These are phyloP conservation scores for Cladosporium cucumerinum DNA, from an alignment of 2,329 filamentous ascomycete species.

Conservation along the genomic window DNA sequence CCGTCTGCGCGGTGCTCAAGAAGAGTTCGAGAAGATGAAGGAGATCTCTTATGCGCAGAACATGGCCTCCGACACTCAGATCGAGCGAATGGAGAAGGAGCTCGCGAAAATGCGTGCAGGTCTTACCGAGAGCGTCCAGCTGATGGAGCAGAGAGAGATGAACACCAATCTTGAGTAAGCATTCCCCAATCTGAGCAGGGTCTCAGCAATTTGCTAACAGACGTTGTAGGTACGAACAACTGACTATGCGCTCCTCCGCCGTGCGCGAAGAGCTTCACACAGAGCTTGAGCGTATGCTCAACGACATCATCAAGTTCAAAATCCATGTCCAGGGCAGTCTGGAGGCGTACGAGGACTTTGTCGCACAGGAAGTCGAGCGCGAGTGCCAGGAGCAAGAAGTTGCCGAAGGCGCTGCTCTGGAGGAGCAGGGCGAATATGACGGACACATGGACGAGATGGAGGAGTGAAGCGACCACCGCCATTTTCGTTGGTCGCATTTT, in stretches of 20 bases:
- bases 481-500: not conserved
- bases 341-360: slow-evolving; percentile 91
- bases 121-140: slow-evolving; percentile 78
- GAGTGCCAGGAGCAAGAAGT: slow-evolving; percentile 51
- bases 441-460: slow-evolving; percentile 16
- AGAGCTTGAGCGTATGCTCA: slow-evolving; percentile 91
- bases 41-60: slow-evolving; percentile 80
- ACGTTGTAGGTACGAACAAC: slow-evolving; percentile 73
- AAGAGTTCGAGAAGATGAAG: slow-evolving; percentile 91
- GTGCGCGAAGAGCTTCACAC: slow-evolving; percentile 97
- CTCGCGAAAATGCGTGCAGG: slow-evolving; percentile 86
- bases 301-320: slow-evolving; percentile 98
- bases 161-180: slow-evolving; percentile 89
- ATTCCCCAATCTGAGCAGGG: not conserved
- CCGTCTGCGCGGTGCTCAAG: slow-evolving; percentile 79
- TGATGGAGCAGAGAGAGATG: slow-evolving; percentile 94
- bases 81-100: slow-evolving; percentile 98
- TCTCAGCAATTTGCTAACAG: not conserved
- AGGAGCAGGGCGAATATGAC: slow-evolving; percentile 7
- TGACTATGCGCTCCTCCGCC: slow-evolving; percentile 77
- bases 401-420: slow-evolving; percentile 7
- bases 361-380: slow-evolving; percentile 82
- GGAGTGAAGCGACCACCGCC: slow-evolving; percentile 7
- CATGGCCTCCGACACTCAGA: slow-evolving; percentile 83
- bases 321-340: slow-evolving; percentile 90